phyloP scores from a whole-genome alignment of 352 stramenopile genomes.

The Phytophthora pseudosyringae region DNA sequence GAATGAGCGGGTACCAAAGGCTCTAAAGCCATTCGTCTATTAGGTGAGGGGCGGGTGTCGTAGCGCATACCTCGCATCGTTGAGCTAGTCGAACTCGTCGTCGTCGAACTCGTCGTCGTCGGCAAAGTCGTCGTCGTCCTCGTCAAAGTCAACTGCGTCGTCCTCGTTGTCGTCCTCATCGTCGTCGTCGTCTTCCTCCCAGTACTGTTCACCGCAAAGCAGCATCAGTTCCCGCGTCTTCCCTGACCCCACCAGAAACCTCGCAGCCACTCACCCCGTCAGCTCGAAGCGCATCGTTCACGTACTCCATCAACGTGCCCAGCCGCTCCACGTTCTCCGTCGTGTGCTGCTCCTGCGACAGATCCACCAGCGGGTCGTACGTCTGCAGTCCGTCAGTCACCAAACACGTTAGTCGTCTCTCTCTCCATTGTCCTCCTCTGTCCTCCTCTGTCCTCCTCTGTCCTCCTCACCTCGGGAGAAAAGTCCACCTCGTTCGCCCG shows the following conservation, averaged over 20 bases:
- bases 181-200: constrained; percentile 45
- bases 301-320: constrained; percentile 64
- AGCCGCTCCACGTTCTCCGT: constrained; percentile 49
- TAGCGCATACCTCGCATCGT: constrained; percentile 8
- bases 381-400: constrained; percentile 38
- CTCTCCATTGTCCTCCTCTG: not conserved
- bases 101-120: constrained; percentile 39
- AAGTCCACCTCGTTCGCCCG: constrained; percentile 57
- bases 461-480: constrained; percentile 47
- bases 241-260: not conserved
- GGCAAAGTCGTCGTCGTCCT: constrained; percentile 31
- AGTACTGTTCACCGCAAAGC: constrained; percentile 26
- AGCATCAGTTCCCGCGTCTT: not conserved
- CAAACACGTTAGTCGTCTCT: constrained; percentile 1
- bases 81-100: constrained; percentile 27
- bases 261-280: constrained; percentile 47
- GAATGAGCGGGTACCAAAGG: constrained; percentile 10
- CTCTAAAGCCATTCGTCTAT: constrained; percentile 26
- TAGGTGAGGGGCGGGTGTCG: not conserved
- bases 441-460: not conserved
- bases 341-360: constrained; percentile 51
- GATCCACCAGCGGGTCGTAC: constrained; percentile 69
- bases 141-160: constrained; percentile 46
- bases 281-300: constrained; percentile 57
- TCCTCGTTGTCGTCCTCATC: constrained; percentile 28